These are phyloP conservation scores for Moricandia arvensis DNA, from an alignment of 345 rosid species.

Conservation along the genomic window DNA sequence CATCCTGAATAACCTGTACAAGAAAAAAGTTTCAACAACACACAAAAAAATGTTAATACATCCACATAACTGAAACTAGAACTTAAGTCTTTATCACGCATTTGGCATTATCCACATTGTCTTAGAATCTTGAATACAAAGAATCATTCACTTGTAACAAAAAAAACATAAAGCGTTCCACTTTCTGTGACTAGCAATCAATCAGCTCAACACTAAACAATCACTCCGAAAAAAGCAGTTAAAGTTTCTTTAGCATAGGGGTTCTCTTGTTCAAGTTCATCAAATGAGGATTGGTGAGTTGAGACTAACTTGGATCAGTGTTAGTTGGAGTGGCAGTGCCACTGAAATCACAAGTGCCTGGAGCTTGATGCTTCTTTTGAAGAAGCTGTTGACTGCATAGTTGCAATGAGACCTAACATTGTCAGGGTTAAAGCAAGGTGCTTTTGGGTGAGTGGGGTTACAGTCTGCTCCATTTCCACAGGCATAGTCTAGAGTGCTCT, in stretches of 20 bases:
- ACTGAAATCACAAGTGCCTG: constrained; percentile 73
- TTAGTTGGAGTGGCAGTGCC: constrained; percentile 59
- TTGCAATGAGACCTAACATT: constrained; percentile 71
- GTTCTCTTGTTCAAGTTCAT: too few relatives aligned
- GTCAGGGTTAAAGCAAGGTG: constrained; percentile 72
- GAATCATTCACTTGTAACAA: constrained; percentile 1
- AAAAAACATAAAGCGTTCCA: constrained; percentile 2
- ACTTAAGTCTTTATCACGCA: constrained; percentile 3
- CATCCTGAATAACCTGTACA: constrained; percentile 42
- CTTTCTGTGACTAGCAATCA: constrained; percentile 19
- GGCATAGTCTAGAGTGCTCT: constrained; percentile 80
- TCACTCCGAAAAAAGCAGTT: too few relatives aligned
- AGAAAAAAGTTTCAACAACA: too few relatives aligned
- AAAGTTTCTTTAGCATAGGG: too few relatives aligned
- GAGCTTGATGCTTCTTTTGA: constrained; percentile 72
- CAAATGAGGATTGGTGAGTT: background rate
- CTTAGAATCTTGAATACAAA: constrained; percentile 13
- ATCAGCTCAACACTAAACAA: constrained; percentile 10
- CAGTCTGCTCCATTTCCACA: constrained; percentile 99
- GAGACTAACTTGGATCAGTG: constrained; percentile 59
- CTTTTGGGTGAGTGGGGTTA: constrained; percentile 54
- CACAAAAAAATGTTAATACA: constrained; percentile 5
- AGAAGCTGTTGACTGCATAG: constrained; percentile 91
- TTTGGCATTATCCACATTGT: constrained; percentile 21
- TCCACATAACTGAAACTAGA: constrained; percentile 11